Percentiles rank a stretch among this genome's conserved stretches.
phyloP scores from a whole-genome alignment of 768 basidiomycete species.

The Tulasnella sp. region DNA sequence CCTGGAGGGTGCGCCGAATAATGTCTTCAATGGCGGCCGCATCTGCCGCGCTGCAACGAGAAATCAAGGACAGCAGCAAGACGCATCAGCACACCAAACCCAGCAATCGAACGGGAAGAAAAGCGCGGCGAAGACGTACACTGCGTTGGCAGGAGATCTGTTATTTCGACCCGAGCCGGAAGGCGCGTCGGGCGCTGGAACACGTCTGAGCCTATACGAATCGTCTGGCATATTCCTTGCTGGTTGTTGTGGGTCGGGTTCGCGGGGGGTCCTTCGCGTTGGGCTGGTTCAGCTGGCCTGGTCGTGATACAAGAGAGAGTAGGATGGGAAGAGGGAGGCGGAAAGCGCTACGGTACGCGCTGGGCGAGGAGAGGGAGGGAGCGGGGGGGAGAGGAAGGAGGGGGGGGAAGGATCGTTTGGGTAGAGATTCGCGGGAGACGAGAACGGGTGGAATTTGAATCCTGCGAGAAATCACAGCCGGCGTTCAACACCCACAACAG shows the following conservation, averaged over 20 bases:
- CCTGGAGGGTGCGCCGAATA: conserved; percentile 14
- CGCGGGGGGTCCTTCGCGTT: no score
- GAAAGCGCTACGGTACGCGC: neutral
- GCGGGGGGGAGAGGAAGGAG: neutral
- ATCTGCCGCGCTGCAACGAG: conserved; percentile 18
- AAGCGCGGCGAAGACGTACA: neutral
- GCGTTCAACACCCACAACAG: conserved; percentile 3
- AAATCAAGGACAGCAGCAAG: neutral
- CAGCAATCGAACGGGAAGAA: neutral
- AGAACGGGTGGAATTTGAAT: conserved; percentile 10
- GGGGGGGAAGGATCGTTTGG: conserved; percentile 7
- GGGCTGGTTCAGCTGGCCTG: no score
- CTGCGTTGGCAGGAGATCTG: conserved; percentile 17
- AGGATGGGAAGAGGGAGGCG: neutral
- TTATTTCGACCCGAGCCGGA: neutral
- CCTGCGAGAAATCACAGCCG: conserved; percentile 9
- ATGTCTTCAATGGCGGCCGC: conserved; percentile 22
- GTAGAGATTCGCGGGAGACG: conserved; percentile 10
- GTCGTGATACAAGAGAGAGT: neutral
- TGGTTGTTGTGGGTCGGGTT: neutral
- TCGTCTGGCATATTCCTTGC: conserved; percentile 22
- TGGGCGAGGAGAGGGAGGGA: conserved; percentile 12
- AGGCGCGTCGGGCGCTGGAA: conserved; percentile 14
- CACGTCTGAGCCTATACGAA: conserved; percentile 18
- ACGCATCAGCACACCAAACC: neutral